These are phyloP conservation scores for Helicocarpus griseus DNA, from an alignment of 2,329 filamentous ascomycete genomes.

Conservation along the genomic window DNA sequence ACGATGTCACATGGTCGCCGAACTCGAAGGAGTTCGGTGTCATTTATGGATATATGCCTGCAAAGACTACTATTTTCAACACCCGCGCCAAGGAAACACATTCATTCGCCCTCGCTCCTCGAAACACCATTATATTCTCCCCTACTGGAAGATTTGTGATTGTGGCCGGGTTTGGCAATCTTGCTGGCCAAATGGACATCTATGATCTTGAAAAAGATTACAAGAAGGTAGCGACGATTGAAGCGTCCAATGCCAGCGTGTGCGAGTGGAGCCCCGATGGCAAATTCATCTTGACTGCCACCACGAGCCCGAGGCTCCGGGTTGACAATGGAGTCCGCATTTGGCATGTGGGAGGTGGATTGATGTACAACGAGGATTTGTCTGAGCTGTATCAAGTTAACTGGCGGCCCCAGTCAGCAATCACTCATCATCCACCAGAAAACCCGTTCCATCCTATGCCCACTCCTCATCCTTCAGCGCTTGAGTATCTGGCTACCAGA, in stretches of 20 bases:
- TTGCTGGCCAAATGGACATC: constrained; percentile 94
- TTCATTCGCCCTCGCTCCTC: constrained; percentile 74
- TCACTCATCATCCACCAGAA: constrained; percentile 51
- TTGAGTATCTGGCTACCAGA: constrained; percentile 69
- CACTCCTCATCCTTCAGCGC: constrained; percentile 69
- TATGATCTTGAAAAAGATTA: constrained; percentile 95
- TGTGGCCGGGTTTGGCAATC: constrained; percentile 92
- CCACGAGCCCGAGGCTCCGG: constrained; percentile 84
- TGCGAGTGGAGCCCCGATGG: constrained; percentile 98
- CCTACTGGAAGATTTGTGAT: constrained; percentile 87
- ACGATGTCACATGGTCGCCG: constrained; percentile 96
- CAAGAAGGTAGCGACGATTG: constrained; percentile 83
- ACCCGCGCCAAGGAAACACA: constrained; percentile 72
- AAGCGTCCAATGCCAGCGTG: constrained; percentile 89
- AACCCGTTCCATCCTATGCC: constrained; percentile 69
- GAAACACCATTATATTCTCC: constrained; percentile 93
- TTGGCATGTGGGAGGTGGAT: constrained; percentile 77
- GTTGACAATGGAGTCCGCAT: constrained; percentile 95
- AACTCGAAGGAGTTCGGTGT: constrained; percentile 97
- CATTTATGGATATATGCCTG: constrained; percentile 97
- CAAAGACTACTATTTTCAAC: constrained; percentile 98
- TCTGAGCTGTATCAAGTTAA: constrained; percentile 82
- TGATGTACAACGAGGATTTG: constrained; percentile 97
- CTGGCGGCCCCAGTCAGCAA: constrained; percentile 69
- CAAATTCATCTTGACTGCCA: constrained; percentile 92